Percentiles rank a stretch among this genome's conserved stretches.
Evolutionary conservation across 306 rosid species (phyloP).

Genomic region (Gynostemma pentaphyllum): DNA sequence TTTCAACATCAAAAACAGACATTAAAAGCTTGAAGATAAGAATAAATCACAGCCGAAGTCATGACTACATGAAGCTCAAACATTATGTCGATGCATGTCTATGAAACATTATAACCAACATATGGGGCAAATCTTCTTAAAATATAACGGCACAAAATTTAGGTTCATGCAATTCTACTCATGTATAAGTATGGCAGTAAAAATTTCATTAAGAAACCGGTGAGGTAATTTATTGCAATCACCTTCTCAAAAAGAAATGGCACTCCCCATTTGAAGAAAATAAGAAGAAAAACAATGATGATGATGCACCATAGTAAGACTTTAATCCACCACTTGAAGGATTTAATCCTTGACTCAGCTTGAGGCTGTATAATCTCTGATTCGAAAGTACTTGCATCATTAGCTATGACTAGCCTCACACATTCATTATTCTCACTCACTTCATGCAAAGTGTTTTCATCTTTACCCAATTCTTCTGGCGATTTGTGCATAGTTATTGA

Average conservation of each 20-base stretch:
- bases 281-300: constrained; percentile 24
- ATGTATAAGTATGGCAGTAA: neutral
- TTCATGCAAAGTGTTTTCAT: constrained; percentile 33
- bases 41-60: neutral
- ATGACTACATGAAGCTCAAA: neutral
- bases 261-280: constrained; percentile 64
- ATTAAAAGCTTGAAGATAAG: neutral
- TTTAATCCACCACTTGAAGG: constrained; percentile 68
- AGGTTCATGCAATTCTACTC: neutral
- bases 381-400: constrained; percentile 44
- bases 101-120: neutral
- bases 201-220: constrained; percentile 12
- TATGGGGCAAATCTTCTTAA: neutral
- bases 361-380: constrained; percentile 41
- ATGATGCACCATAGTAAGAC: constrained; percentile 38
- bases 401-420: constrained; percentile 66
- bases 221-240: neutral
- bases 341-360: constrained; percentile 30
- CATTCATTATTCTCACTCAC: constrained; percentile 59
- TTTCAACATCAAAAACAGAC: neutral
- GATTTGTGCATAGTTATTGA: constrained; percentile 42
- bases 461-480: constrained; percentile 37
- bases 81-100: neutral
- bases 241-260: constrained; percentile 88
- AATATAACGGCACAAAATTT: neutral